Evolutionary conservation across 768 basidiomycete genomes (phyloP).

Genomic region (Rhodotorula paludigena): DNA sequence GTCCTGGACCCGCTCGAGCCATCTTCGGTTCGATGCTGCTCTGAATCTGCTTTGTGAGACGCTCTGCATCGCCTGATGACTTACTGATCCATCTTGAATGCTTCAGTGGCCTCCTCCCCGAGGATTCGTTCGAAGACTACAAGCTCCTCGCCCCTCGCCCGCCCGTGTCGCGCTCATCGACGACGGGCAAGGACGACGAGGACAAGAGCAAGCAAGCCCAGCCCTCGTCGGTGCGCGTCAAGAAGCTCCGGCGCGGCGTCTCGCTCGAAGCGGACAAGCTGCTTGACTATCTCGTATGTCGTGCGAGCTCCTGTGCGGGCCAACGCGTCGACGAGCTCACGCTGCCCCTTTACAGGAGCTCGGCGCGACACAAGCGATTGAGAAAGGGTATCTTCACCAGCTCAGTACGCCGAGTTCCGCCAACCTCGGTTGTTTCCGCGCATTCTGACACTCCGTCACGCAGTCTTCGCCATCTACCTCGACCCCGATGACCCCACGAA

Average conservation of each 20-base stretch:
- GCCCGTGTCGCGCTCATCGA: background rate
- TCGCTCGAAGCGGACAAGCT: constrained; percentile 78
- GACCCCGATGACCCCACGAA: constrained; percentile 81
- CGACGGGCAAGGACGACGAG: background rate
- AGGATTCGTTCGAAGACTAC: constrained; percentile 32
- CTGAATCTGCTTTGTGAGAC: background rate
- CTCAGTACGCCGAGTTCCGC: constrained; percentile 55
- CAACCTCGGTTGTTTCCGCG: background rate
- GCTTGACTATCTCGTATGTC: constrained; percentile 68
- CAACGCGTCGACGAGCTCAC: too few species aligned
- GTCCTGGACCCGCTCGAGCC: background rate
- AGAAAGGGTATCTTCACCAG: constrained; percentile 75
- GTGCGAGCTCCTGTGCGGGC: constrained; percentile 25
- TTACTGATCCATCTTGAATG: too few species aligned
- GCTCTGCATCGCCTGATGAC: too few species aligned
- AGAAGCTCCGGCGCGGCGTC: constrained; percentile 66
- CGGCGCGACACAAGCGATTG: constrained; percentile 79
- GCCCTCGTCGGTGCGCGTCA: constrained; percentile 66
- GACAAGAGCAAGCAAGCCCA: constrained; percentile 3
- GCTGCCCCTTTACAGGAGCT: constrained; percentile 60
- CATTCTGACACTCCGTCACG: background rate
- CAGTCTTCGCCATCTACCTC: constrained; percentile 35
- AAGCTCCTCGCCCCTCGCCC: constrained; percentile 15
- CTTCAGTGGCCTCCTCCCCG: constrained; percentile 36
- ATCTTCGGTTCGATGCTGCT: background rate